Evolutionary conservation across 108 stramenopile genomes (phyloP).

Genomic region (Fragilaria crotonensis): DNA sequence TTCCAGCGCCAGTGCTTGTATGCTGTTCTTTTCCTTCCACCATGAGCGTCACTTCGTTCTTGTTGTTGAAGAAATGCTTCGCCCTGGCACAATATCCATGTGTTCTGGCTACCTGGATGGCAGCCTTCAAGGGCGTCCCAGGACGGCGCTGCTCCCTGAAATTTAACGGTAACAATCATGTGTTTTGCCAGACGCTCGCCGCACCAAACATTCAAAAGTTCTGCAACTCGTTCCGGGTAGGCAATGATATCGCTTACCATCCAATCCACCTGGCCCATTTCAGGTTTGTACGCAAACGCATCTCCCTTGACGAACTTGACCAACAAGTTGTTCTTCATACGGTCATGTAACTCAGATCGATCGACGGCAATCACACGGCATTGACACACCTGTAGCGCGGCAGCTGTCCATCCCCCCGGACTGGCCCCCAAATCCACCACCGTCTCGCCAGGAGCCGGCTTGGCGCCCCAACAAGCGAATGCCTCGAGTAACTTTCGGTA

Average conservation of each 20-base stretch:
- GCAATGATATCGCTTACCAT: constrained; percentile 61
- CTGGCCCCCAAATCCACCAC: constrained; percentile 51
- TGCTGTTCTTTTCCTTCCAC: neutral
- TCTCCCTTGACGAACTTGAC: constrained; percentile 42
- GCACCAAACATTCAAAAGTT: constrained; percentile 37
- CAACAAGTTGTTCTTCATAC: constrained; percentile 33
- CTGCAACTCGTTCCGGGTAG: constrained; percentile 38
- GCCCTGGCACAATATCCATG: constrained; percentile 28
- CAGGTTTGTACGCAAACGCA: constrained; percentile 42
- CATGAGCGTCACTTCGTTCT: constrained; percentile 62
- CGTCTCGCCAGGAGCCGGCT: constrained; percentile 7
- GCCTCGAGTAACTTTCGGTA: constrained; percentile 56
- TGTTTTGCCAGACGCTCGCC: constrained; percentile 16
- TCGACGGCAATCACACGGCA: constrained; percentile 42
- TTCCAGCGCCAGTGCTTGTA: neutral
- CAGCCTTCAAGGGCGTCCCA: constrained; percentile 29
- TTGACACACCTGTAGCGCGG: constrained; percentile 13
- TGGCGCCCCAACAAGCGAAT: constrained; percentile 26
- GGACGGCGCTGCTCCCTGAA: constrained; percentile 29
- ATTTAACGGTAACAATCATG: constrained; percentile 52
- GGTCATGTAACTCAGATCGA: constrained; percentile 30
- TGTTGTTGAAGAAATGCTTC: constrained; percentile 60
- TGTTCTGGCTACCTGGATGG: constrained; percentile 11
- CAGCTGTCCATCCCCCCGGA: constrained; percentile 56
- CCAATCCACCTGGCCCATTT: constrained; percentile 17